Conservation (phyloP, 2,329 filamentous ascomycete genomes). For the Dothiorella sarmentorum region DNA sequence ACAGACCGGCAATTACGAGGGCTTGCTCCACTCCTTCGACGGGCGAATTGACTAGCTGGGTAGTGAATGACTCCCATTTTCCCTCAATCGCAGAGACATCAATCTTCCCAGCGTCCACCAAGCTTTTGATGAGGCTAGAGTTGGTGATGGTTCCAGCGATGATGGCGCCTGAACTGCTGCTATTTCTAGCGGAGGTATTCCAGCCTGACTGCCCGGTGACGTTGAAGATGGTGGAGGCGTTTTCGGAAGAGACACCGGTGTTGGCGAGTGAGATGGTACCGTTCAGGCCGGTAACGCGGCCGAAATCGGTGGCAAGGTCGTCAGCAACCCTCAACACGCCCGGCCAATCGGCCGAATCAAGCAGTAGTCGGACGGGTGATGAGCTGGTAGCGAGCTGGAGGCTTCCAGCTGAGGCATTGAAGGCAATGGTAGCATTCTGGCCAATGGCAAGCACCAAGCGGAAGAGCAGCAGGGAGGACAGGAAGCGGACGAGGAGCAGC, state of each 20-base stretch:
- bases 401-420: conserved; percentile 38
- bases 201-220: conserved; percentile 38
- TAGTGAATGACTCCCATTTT: conserved; percentile 68
- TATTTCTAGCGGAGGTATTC: conserved; percentile 23
- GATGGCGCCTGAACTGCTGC: conserved; percentile 44
- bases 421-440: conserved; percentile 50
- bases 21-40: conserved; percentile 55
- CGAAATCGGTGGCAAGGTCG: conserved; percentile 66
- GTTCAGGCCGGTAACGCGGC: conserved; percentile 65
- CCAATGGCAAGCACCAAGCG: conserved; percentile 39
- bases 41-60: conserved; percentile 56
- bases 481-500: background rate
- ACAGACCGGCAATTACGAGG: conserved; percentile 59
- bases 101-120: conserved; percentile 55
- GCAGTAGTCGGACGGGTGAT: conserved; percentile 30
- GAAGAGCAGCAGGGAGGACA: background rate
- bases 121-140: conserved; percentile 58
- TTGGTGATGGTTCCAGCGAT: conserved; percentile 67
- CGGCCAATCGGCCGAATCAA: conserved; percentile 55
- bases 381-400: conserved; percentile 30
- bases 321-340: conserved; percentile 65
- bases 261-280: conserved; percentile 54
- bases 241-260: conserved; percentile 40
- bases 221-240: conserved; percentile 42
- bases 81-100: conserved; percentile 57